These are phyloP conservation scores for Aspergillus luchuensis DNA, from an alignment of 2,329 filamentous ascomycete species.

Conservation along the genomic window DNA sequence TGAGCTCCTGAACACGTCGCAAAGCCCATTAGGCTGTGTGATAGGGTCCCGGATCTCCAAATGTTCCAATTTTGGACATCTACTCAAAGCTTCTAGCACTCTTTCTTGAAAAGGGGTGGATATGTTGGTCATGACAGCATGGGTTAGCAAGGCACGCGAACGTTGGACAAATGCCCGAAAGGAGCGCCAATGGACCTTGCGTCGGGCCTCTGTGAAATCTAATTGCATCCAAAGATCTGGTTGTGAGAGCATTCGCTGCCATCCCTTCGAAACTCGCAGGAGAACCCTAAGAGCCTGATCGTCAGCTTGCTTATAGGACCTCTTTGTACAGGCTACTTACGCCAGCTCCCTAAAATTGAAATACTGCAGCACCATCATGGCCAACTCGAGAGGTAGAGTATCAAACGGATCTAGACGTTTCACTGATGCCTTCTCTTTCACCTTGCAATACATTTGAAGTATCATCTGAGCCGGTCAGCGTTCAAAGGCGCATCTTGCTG, in stretches of 20 bases:
- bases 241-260: constrained; percentile 55
- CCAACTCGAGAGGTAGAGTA: constrained; percentile 57
- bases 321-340: constrained; percentile 30
- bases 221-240: constrained; percentile 55
- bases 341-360: constrained; percentile 56
- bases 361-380: constrained; percentile 53
- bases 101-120: constrained; percentile 27
- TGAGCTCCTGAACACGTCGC: constrained; percentile 29
- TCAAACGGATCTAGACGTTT: constrained; percentile 52
- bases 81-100: constrained; percentile 34
- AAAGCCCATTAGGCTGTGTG: constrained; percentile 23
- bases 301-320: neutral
- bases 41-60: constrained; percentile 31
- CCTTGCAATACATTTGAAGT: constrained; percentile 49
- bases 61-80: constrained; percentile 37
- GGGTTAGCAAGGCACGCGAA: constrained; percentile 37
- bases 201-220: constrained; percentile 52
- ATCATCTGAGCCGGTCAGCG: constrained; percentile 32
- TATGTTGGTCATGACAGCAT: constrained; percentile 35
- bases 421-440: constrained; percentile 35
- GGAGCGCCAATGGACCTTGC: constrained; percentile 44
- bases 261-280: constrained; percentile 58
- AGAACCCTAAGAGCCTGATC: constrained; percentile 39
- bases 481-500: neutral
- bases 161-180: constrained; percentile 38